Base-by-base conservation (phyloP, 495 filamentous ascomycete genomes). In the Aspergillus conjunctus region DNA sequence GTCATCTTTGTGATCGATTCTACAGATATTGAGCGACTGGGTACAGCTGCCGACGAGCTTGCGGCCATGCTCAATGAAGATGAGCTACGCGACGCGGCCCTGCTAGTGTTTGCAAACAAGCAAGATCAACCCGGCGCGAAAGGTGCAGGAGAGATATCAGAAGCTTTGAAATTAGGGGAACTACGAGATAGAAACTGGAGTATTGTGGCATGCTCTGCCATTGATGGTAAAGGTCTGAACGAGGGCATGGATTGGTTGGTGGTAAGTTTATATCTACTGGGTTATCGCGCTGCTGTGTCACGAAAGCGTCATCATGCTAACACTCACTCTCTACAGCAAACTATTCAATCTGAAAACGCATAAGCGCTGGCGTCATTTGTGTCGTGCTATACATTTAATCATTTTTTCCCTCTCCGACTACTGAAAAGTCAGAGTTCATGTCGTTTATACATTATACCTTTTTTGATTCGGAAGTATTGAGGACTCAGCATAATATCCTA, bases 201-300 rank as follows among this genome's bases (percentile, higher is more conserved):
- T 70, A 98, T 98, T 70, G 91, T 98, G 65, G 93, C 92, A 20
- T 98, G 94, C 75, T 93, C 89, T 68, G 95, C 95, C 26, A 92
- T 98, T 56, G 94, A 97, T 68, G 94, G 94, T 31, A 90, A 90
- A 61, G 94, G 94, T 67, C 87, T 98, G 26, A 88, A 85, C 56
- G 94, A 98, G 72, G 94, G 94, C 51, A 98, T 98, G 94, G 93
- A 98, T 77, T 98, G 94, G 94, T 76, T 98, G 70, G 92, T 94
- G 84, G 93, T 96, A 77, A 80, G 91, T 87, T 53, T 30, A 31
- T 14, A 17, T 0, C 30, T 21, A 34, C 48, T 17, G 10, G 18
- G 21, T 22, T 48, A 18, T 20, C 20, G 17, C 20, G 10, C 26
- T 48, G 21, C 44, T 10, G 10, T 5, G 9, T 17, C 17, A 20